Evolutionary conservation across 2,329 filamentous ascomycete genomes (phyloP), one percentile per base, ranked within the genome.

Genomic region (Talaromyces sp.): DNA sequence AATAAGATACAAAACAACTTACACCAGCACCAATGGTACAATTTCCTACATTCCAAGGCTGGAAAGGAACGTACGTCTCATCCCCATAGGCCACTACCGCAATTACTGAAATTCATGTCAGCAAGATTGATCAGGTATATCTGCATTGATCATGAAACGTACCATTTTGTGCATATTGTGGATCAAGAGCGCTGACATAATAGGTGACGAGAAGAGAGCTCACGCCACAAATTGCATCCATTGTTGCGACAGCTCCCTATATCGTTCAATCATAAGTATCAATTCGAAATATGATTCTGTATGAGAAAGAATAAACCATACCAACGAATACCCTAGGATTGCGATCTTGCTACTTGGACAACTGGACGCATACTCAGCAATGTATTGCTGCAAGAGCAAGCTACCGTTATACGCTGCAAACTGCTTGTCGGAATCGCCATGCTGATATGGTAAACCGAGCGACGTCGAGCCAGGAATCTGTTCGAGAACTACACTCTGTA

Each of bases 161-260:
- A 54, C 50, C 50, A 11, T 33, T 54, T 7, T 35, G 9, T 19
- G 50, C 50, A 22, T 35, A 54, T 13, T 54, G 4, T 6, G 27
- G 31, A n/a, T 41, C 37, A 3, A 67, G 59, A 50, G 33, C 61
- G 17, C 45, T n/a, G 3, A 67, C 56, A 19, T 60, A 61, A 33
- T 61, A 59, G 4, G 64, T 35, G 7, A 66, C 35, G 22, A 39
- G 43, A 47, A 66, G 22, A 59, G 66, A 67, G 61, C 70, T 70
- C 33, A 70, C 70, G 31, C 70, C 70, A 37, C 70, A 72, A 17
- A 72, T 54, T 10, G 66, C 69, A 50, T 70, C 69, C 70, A 72
- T 72, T 65, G 70, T 52, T 35, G 68, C 58, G 9, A 71, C 64
- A 9, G 69, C 70, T 17, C 70, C 69, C 70, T 59, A 43, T 27